phyloP scores from a whole-genome alignment of 768 basidiomycete species.

The Stropharia rugosoannulata region DNA sequence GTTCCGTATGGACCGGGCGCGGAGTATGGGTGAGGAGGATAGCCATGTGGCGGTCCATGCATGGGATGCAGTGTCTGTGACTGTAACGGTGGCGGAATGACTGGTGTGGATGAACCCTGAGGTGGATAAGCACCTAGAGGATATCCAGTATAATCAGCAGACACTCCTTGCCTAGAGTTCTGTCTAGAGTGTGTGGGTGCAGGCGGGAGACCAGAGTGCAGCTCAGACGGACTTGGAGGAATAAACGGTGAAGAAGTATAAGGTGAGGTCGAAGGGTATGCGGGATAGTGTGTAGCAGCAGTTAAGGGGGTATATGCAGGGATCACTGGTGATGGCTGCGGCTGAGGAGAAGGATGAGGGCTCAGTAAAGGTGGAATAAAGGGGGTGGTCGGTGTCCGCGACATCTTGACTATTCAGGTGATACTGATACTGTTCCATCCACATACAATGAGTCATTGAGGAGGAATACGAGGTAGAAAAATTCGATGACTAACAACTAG shows the following conservation, averaged over 20 bases:
- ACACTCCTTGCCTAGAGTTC: background rate
- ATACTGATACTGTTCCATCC: background rate
- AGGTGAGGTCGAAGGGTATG: slow-evolving; percentile 20
- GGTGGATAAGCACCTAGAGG: slow-evolving; percentile 20
- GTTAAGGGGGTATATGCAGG: slow-evolving; percentile 23
- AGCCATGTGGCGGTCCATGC: background rate
- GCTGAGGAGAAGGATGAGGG: slow-evolving; percentile 32
- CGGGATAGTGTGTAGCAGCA: slow-evolving; percentile 20
- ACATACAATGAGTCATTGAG: background rate
- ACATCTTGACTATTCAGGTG: slow-evolving; percentile 3
- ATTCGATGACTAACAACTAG: background rate
- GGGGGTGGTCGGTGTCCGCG: slow-evolving; percentile 24
- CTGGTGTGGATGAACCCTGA: background rate
- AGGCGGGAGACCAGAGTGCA: slow-evolving; percentile 22
- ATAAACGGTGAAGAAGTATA: slow-evolving; percentile 1
- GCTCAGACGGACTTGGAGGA: slow-evolving; percentile 6
- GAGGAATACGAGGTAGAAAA: background rate
- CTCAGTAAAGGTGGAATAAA: slow-evolving; percentile 41
- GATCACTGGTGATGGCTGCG: slow-evolving; percentile 28
- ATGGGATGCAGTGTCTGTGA: slow-evolving; percentile 8
- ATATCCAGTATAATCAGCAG: slow-evolving; percentile 24
- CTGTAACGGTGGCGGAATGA: slow-evolving; percentile 12
- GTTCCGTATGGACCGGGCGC: background rate
- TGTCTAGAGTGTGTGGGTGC: background rate
- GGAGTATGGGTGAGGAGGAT: background rate